A percentile compares a stretch with the other conserved stretches of the same genome.
Conservation (phyloP, 176 grass and related monocot species). For the Hordeum vulgare region DNA sequence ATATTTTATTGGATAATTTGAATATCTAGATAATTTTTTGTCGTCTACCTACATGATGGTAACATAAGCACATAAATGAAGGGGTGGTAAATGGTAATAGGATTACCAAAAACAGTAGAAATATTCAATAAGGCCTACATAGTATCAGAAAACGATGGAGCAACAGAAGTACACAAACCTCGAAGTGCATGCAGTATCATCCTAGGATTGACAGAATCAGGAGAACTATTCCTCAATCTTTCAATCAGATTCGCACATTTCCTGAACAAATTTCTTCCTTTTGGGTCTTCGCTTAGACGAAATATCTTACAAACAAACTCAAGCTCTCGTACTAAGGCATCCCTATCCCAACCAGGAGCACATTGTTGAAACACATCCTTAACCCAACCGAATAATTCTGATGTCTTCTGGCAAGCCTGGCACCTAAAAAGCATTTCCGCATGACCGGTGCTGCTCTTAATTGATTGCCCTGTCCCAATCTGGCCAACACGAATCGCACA, state of each 20-base stretch:
- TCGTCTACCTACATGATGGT: background rate
- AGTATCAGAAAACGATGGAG: background rate
- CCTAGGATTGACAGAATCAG: slow-evolving; percentile 72
- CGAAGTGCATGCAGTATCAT: slow-evolving; percentile 67
- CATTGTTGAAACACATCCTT: slow-evolving; percentile 98
- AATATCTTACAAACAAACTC: slow-evolving; percentile 97
- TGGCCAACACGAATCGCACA: slow-evolving; percentile 79
- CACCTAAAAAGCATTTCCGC: slow-evolving; percentile 94
- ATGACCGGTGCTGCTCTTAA: slow-evolving; percentile 54
- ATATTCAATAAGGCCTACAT: background rate
- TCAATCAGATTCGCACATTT: slow-evolving; percentile 82
- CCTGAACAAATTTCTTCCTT: slow-evolving; percentile 65
- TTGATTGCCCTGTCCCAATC: slow-evolving; percentile 66
- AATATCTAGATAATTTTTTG: background rate
- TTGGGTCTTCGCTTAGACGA: slow-evolving; percentile 70
- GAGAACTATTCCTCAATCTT: slow-evolving; percentile 44
- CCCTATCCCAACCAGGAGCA: slow-evolving; percentile 81
- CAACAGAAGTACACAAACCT: slow-evolving; percentile 38
- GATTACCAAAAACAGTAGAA: background rate
- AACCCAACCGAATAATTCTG: slow-evolving; percentile 90
- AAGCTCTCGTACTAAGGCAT: slow-evolving; percentile 68
- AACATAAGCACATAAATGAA: background rate
- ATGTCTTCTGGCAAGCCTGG: slow-evolving; percentile 83
- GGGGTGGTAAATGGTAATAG: background rate
- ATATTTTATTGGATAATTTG: background rate